Evolutionary conservation across 768 basidiomycete genomes (phyloP), one percentile per base, ranked within the genome.

Genomic region (Mycena maculata): DNA sequence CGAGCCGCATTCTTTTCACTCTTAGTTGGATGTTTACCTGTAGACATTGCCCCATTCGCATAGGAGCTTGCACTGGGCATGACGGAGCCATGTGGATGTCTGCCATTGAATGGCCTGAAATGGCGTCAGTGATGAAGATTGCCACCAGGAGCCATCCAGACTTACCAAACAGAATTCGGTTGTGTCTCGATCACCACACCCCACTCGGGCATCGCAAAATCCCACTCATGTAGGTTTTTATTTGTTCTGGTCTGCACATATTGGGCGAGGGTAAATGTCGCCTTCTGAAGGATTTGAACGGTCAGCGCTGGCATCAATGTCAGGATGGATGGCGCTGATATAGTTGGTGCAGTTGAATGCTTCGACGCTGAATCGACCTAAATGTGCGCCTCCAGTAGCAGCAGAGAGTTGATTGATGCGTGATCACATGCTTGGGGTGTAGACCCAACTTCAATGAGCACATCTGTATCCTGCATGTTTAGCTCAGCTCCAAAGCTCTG

Each of bases 141-240:
- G 5, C 28, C 16, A 41, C n/a, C n/a, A n/a, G n/a, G n/a, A n/a
- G n/a, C n/a, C n/a, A 18, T n/a, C n/a, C 15, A 20, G 2, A 36
- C 47, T 15, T 30, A 60, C 60, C 60, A 60, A 5, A 41, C 60
- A 0, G 60, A 41, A 23, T 60, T 60, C 0, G 48, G 20, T 20
- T 25, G 23, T 5, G 49, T 60, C 1, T 47, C 48, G 5, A 60
- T 16, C 12, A 60, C 27, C 2, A 52, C 27, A 4, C 60, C 60
- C 48, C 48, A 60, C 13, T 23, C 23, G 2, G 41, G 36, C 15
- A 38, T 38, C 0, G 36, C 60, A 60, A 60, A 60, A n/a, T 60
- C 52, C n/a, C 20, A 60, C 11, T 50, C 49, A 13, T 60, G 23
- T 11, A 4, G 18, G 1, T 48, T 27, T n/a, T 2, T 7, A 4